Evolutionary conservation across 352 stramenopile genomes (phyloP).

Genomic region (Pythium rhizo-oryzae): DNA sequence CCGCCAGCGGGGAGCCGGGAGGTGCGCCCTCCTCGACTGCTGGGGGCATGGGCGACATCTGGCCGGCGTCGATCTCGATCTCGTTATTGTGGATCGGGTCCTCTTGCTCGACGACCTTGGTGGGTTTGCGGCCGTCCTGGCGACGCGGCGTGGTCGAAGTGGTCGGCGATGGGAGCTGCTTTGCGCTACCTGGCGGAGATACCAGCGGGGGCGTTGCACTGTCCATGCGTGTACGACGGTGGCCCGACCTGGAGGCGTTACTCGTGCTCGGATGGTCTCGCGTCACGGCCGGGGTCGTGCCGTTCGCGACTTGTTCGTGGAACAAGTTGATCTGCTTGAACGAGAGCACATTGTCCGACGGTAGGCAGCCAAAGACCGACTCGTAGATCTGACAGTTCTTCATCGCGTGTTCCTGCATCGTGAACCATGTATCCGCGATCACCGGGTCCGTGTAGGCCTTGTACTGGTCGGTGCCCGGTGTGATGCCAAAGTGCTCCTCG

Average conservation of each 20-base stretch:
- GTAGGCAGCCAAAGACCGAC: constrained; percentile 78
- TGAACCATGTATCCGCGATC: constrained; percentile 68
- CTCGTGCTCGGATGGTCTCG: neutral
- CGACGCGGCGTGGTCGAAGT: constrained; percentile 4
- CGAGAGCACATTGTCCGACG: constrained; percentile 68
- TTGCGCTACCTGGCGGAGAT: neutral
- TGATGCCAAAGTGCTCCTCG: constrained; percentile 80
- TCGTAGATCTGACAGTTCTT: constrained; percentile 84
- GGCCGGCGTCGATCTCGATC: constrained; percentile 19
- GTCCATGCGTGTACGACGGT: constrained; percentile 18
- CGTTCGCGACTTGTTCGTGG: constrained; percentile 31
- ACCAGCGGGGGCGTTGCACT: neutral
- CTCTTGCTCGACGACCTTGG: constrained; percentile 22
- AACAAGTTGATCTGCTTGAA: constrained; percentile 76
- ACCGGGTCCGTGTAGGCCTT: constrained; percentile 68
- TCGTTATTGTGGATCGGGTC: constrained; percentile 21
- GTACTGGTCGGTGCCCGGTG: constrained; percentile 49
- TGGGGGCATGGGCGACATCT: constrained; percentile 1
- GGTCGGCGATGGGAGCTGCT: neutral
- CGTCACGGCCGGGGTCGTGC: neutral
- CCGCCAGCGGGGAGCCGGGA: too few relatives aligned
- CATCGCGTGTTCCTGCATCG: constrained; percentile 87
- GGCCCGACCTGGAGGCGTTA: constrained; percentile 10
- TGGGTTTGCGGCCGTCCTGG: constrained; percentile 19
- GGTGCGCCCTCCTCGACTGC: neutral